Base-by-base conservation (phyloP, 805 yeast genomes). In the Candida sonorensis region DNA sequence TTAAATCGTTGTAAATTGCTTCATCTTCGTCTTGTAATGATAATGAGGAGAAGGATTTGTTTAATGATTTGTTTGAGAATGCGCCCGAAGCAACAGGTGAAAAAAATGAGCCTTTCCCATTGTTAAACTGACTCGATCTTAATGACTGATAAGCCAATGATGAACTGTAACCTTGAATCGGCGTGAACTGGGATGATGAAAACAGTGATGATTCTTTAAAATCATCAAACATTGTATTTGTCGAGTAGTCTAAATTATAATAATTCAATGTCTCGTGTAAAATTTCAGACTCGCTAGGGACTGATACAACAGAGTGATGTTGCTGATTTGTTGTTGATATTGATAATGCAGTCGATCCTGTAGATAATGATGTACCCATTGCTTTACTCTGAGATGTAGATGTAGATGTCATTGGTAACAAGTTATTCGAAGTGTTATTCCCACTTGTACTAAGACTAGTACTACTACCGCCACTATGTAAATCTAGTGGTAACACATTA, bases 221-320 rank as follows among this genome's bases (percentile, higher is more conserved):
- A 13, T 49, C 46, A 10, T 42, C 43, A 29, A 47, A 47, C 12
- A 41, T 26, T 17, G 43, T 38, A 8, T 52, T 33, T 4, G 36
- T 29, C 1, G 35, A 20, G 23, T 54, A 55, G 19, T 54, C 60
- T 14, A 55, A 41, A 34, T 54, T 54, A 31, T 55, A 55, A 31
- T 48, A 40, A 22, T 43, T 38, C 11, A 48, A 29, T 1, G 60
- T 53, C 12, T 36, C 30, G 11, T 31, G 24, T 7, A 43, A 26
- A 12, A 45, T 27, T 23, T 32, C 27, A 3, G 27, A 9, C 13
- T n/a, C 9, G 10, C 11, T 18, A 12, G 29, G 16, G 8, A 18
- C 10, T 10, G 10, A 13, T 27, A 14, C 14, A 30, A 26, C 15
- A 33, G 31, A n/a, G 18, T 27, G 29, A 24, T 13, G 19, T 17